Percentiles rank a stretch among this genome's conserved stretches.
Evolutionary conservation across 495 filamentous ascomycete genomes (phyloP).

Genomic region (Pyrenula aspistea): DNA sequence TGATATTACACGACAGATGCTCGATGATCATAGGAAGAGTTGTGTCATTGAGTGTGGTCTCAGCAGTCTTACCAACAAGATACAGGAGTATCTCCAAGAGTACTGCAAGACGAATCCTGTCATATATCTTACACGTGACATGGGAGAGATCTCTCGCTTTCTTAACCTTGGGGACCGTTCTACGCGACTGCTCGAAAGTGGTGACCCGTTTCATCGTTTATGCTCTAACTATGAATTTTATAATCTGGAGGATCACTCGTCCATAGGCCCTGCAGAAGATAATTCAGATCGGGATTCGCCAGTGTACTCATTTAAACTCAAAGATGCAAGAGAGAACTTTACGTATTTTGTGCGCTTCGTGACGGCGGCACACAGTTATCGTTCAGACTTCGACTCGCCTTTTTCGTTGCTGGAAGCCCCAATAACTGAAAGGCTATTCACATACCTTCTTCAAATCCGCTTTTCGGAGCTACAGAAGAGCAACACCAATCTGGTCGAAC

Average conservation of each 20-base stretch:
- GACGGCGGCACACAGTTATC: conserved; percentile 38
- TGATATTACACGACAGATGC: conserved; percentile 53
- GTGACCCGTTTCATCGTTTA: conserved; percentile 41
- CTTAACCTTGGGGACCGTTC: conserved; percentile 48
- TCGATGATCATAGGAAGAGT: conserved; percentile 47
- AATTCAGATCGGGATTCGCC: conserved; percentile 29
- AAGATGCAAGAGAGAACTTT: conserved; percentile 64
- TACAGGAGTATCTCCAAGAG: conserved; percentile 44
- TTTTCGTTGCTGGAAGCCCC: conserved; percentile 61
- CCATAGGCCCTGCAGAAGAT: conserved; percentile 20
- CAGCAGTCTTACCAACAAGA: conserved; percentile 42
- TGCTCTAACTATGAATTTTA: conserved; percentile 76
- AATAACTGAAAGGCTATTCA: conserved; percentile 51
- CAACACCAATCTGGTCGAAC: conserved; percentile 42
- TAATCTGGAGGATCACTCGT: conserved; percentile 44
- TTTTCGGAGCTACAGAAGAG: conserved; percentile 46
- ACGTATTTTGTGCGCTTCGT: conserved; percentile 57
- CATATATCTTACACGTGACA: conserved; percentile 60
- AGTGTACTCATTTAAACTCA: conserved; percentile 55
- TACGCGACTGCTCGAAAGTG: conserved; percentile 34
- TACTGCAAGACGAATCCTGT: conserved; percentile 58
- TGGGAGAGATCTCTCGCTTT: conserved; percentile 49
- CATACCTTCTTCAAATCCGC: conserved; percentile 52
- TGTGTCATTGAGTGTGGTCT: conserved; percentile 64
- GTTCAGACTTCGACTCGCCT: conserved; percentile 53